Evolutionary conservation across 352 stramenopile genomes (phyloP).

Genomic region (Globisporangium paddicum): DNA sequence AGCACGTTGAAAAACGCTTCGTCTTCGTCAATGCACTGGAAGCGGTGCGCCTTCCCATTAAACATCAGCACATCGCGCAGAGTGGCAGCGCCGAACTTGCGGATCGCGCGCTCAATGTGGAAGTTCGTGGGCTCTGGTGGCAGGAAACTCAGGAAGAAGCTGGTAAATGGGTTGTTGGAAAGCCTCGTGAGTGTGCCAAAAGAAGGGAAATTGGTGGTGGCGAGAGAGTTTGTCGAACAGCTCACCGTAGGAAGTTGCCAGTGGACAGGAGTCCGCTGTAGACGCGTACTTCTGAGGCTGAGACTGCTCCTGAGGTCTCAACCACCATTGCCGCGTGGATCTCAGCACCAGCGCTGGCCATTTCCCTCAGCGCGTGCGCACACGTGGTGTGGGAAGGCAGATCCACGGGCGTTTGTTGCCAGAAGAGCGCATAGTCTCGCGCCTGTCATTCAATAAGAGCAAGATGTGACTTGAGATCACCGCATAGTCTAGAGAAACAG

Average conservation of each 20-base stretch:
- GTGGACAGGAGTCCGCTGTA: conserved; percentile 30
- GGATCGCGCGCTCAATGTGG: conserved; percentile 34
- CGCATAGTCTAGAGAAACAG: too few species aligned
- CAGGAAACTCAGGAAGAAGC: conserved; percentile 32
- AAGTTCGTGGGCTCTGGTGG: conserved; percentile 30
- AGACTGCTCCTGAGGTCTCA: background rate
- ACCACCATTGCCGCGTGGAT: conserved; percentile 23
- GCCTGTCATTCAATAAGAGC: conserved; percentile 20
- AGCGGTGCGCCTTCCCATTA: conserved; percentile 16
- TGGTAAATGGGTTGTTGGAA: background rate
- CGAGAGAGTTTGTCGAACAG: background rate
- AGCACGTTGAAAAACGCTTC: conserved; percentile 57
- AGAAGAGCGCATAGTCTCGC: conserved; percentile 37
- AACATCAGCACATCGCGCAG: conserved; percentile 33
- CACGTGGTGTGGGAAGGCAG: conserved; percentile 25
- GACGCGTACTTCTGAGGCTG: conserved; percentile 7
- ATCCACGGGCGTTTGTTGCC: conserved; percentile 29
- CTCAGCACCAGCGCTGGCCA: conserved; percentile 16
- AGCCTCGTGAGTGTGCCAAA: background rate
- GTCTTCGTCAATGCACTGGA: conserved; percentile 34
- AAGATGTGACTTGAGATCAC: background rate
- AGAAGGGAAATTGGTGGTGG: background rate
- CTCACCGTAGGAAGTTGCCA: conserved; percentile 39
- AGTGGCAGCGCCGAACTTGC: conserved; percentile 23
- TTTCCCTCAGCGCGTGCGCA: conserved; percentile 25